These are phyloP conservation scores for Monascus purpureus DNA, from an alignment of 495 filamentous ascomycete species.

Conservation along the genomic window DNA sequence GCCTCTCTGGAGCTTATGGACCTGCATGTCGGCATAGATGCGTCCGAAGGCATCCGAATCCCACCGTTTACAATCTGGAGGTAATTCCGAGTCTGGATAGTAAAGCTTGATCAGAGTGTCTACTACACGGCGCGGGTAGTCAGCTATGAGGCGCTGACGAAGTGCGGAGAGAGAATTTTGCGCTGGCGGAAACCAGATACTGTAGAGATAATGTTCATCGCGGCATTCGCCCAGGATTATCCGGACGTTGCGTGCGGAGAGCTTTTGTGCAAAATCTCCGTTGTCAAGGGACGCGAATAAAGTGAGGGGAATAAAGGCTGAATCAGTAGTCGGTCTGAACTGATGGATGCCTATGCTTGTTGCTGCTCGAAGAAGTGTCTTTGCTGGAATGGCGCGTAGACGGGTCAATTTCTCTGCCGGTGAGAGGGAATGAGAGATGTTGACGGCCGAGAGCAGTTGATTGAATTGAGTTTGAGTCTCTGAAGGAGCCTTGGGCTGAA, in stretches of 20 bases:
- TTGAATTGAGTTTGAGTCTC: constrained; percentile 41
- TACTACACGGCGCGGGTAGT: constrained; percentile 33
- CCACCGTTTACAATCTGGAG: constrained; percentile 17
- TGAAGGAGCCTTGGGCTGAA: constrained; percentile 33
- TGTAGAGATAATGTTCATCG: constrained; percentile 41
- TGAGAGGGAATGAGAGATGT: constrained; percentile 28
- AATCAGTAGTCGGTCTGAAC: constrained; percentile 40
- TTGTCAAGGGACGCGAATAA: constrained; percentile 34
- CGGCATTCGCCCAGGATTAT: constrained; percentile 41
- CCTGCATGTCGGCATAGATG: constrained; percentile 45
- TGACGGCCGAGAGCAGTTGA: constrained; percentile 32
- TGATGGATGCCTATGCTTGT: constrained; percentile 28
- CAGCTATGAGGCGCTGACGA: constrained; percentile 32
- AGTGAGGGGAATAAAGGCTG: constrained; percentile 26
- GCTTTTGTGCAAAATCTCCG: constrained; percentile 29
- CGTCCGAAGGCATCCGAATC: constrained; percentile 35
- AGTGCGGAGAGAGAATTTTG: constrained; percentile 23
- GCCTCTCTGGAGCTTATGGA: constrained; percentile 32
- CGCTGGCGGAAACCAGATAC: constrained; percentile 22
- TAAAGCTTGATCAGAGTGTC: constrained; percentile 28
- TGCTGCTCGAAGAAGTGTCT: constrained; percentile 25
- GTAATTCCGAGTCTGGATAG: constrained; percentile 23
- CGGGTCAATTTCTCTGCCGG: constrained; percentile 27
- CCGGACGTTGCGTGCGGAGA: constrained; percentile 29
- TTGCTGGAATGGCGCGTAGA: constrained; percentile 25